Evolutionary conservation across 768 basidiomycete genomes (phyloP), one percentile per base, ranked within the genome.

Genomic region (Lanmaoa pseudosensibilis): DNA sequence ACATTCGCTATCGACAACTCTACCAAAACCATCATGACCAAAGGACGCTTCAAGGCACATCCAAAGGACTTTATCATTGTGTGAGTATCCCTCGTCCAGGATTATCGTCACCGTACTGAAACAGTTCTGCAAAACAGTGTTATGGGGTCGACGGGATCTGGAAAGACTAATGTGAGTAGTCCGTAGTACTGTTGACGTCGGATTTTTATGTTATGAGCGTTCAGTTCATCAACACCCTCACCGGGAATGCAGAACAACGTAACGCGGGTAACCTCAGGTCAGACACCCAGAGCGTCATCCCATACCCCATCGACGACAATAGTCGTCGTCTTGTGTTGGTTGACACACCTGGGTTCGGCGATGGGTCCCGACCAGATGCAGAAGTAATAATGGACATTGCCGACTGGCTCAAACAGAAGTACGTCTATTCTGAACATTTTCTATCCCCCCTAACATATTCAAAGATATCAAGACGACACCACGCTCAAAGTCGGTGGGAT

Each of bases 401-500:
- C 1, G 34, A 52, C 18, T 65, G 63, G 63, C 56, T 65, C 27
- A 46, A 15, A 11, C 46, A 58, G 40, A 65, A 37, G 63, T 65
- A 41, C 6, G 60, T 41, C 52, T 40, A 5, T 19, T 48, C 1
- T 33, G 11, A 16, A 15, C 8, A 3, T 23, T 36, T 16, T 5
- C 9, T 2, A 9, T 18, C 2, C 23, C 23, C 1, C 15, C 4
- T 39, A 33, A 27, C 23, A 3, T 18, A 25, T 33, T 21, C 11
- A 15, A 57, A 65, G 64, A 10, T 56, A 65, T 30, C 4, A 52
- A 27, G 16, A 25, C 23, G 44, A 39, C 18, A n/a, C 21, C 7
- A 34, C 33, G 1, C 45, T 53, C 45, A 66, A 53, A 21, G 46
- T 73, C 9, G 50, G 61, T 15, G 76, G 76, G 6, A 56, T 76